Percentiles rank a stretch among this genome's conserved stretches.
Evolutionary conservation across 805 yeast species (phyloP).

Genomic region (Priceomyces castillae): DNA sequence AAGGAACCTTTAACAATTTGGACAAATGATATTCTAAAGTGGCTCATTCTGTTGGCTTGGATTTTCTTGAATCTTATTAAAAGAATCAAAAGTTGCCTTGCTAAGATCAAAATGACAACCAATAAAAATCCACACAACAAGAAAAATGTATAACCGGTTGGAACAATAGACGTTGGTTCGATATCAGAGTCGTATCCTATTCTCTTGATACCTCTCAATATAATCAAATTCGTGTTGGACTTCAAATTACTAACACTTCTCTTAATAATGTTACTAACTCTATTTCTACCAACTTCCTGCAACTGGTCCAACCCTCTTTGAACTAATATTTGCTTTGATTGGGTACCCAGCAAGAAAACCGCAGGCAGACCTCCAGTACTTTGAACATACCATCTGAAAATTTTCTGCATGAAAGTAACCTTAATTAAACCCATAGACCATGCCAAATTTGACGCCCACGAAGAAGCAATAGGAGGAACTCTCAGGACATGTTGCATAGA

Average conservation of each 20-base stretch:
- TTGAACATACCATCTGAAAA: slow-evolving; percentile 81
- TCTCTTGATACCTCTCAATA: slow-evolving; percentile 84
- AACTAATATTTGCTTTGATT: slow-evolving; percentile 63
- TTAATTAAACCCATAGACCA: slow-evolving; percentile 94
- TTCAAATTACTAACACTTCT: slow-evolving; percentile 19
- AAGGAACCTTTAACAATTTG: slow-evolving; percentile 72
- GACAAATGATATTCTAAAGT: slow-evolving; percentile 56
- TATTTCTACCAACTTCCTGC: slow-evolving; percentile 18
- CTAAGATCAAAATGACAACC: slow-evolving; percentile 54
- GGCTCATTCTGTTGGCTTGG: slow-evolving; percentile 44
- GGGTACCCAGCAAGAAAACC: slow-evolving; percentile 55
- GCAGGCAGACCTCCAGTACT: slow-evolving; percentile 88
- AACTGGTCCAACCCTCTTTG: slow-evolving; percentile 56
- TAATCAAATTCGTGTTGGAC: slow-evolving; percentile 59
- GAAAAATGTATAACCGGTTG: slow-evolving; percentile 86
- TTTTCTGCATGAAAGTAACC: slow-evolving; percentile 76
- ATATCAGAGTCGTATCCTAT: slow-evolving; percentile 73
- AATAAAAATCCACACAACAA: slow-evolving; percentile 72
- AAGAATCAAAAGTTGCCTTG: slow-evolving; percentile 51
- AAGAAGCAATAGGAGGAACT: slow-evolving; percentile 87
- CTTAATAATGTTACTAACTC: not conserved
- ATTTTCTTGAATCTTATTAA: slow-evolving; percentile 49
- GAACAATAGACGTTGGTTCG: slow-evolving; percentile 79
- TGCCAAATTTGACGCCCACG: slow-evolving; percentile 89
- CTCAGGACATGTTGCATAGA: slow-evolving; percentile 82